A percentile compares a stretch with the other conserved stretches of the same genome.
phyloP scores from a whole-genome alignment of 441 rosid species.

The Oxalis stricta region DNA sequence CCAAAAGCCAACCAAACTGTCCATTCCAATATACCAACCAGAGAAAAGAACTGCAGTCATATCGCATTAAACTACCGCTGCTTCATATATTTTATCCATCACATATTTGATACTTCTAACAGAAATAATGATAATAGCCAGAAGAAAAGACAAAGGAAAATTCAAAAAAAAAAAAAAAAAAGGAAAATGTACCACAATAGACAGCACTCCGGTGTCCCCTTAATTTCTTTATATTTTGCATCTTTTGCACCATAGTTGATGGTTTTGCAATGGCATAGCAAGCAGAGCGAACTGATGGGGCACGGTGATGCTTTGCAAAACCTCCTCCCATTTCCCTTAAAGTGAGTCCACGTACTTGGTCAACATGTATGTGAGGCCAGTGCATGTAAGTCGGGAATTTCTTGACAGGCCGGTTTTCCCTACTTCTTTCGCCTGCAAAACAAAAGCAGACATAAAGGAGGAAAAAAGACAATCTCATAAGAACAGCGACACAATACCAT shows the following conservation, averaged over 20 bases:
- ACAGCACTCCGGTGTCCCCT: slow-evolving; percentile 84
- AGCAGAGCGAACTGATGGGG: slow-evolving; percentile 63
- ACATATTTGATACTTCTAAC: too few relatives aligned
- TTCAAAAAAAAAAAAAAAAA: slow-evolving; percentile 11
- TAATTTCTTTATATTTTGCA: slow-evolving; percentile 61
- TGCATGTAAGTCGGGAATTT: slow-evolving; percentile 40
- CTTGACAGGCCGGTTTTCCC: slow-evolving; percentile 28
- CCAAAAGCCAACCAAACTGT: too few relatives aligned
- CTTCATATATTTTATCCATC: background rate
- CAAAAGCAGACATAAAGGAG: slow-evolving; percentile 7
- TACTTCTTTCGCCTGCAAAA: slow-evolving; percentile 34
- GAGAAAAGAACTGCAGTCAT: background rate
- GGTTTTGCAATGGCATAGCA: slow-evolving; percentile 74
- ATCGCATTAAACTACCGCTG: background rate
- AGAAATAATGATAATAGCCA: slow-evolving; percentile 1
- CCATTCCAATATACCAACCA: too few relatives aligned
- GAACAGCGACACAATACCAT: background rate
- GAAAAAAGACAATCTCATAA: slow-evolving; percentile 1
- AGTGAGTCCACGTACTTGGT: slow-evolving; percentile 68
- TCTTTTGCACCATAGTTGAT: slow-evolving; percentile 64
- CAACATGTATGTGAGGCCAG: slow-evolving; percentile 78
- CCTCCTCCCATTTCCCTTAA: slow-evolving; percentile 82
- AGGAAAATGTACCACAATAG: slow-evolving; percentile 56
- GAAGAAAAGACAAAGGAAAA: slow-evolving; percentile 2
- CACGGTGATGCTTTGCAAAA: slow-evolving; percentile 66